These are phyloP conservation scores for Cladosporium phlei DNA, from an alignment of 2,329 filamentous ascomycete genomes.

Conservation along the genomic window DNA sequence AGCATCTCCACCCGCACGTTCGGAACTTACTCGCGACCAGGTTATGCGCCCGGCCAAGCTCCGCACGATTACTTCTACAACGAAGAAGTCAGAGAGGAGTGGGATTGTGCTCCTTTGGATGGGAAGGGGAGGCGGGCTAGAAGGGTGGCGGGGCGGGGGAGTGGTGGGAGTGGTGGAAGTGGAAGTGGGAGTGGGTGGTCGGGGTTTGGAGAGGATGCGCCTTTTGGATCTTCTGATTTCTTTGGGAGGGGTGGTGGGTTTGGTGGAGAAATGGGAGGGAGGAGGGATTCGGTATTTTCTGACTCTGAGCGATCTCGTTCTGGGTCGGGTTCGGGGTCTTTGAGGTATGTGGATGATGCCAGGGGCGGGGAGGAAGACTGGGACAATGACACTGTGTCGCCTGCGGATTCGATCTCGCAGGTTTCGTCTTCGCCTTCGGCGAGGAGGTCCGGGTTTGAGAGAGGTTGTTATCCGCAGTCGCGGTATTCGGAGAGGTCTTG, in stretches of 20 bases:
- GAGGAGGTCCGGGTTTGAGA: background rate
- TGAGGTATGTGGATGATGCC: background rate
- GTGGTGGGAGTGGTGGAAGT: too few species aligned
- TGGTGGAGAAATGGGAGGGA: too few species aligned
- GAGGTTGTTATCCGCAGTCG: background rate
- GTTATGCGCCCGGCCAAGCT: slow-evolving; percentile 5
- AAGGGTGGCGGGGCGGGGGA: too few species aligned
- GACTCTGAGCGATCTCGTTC: too few species aligned
- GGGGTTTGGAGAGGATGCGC: too few species aligned
- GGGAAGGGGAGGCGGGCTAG: background rate
- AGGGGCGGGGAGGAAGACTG: background rate
- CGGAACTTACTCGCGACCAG: slow-evolving; percentile 1
- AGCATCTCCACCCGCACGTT: slow-evolving; percentile 2
- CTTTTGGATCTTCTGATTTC: too few species aligned
- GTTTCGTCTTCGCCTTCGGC: slow-evolving; percentile 15
- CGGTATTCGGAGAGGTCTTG: background rate
- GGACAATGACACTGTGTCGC: slow-evolving; percentile 9
- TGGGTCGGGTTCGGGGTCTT: too few species aligned
- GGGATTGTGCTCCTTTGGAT: background rate
- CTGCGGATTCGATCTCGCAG: slow-evolving; percentile 19
- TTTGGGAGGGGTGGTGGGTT: too few species aligned
- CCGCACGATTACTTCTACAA: slow-evolving; percentile 10
- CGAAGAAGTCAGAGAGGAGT: background rate
- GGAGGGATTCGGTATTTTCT: too few species aligned
- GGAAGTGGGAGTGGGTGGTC: too few species aligned